Evolutionary conservation across 116 monocot genomes (phyloP).

Genomic region (Phalaenopsis hybrid): DNA sequence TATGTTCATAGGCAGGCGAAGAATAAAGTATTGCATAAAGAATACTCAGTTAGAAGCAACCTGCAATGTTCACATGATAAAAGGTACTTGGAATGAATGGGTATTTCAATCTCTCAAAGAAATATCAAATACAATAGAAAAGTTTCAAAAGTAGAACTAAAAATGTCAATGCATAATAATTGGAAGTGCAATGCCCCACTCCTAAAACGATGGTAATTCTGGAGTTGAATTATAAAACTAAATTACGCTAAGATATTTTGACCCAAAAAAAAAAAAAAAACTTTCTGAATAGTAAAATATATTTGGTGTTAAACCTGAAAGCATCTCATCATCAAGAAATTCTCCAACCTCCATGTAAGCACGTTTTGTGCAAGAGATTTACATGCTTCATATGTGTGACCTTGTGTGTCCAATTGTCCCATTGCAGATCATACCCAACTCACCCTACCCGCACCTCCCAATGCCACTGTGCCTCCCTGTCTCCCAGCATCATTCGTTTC

Average conservation of each 20-base stretch:
- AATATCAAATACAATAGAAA: neutral
- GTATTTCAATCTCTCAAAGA: neutral
- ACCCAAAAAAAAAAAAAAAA: neutral
- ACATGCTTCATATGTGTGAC: too few relatives aligned
- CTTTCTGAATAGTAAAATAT: neutral
- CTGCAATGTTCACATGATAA: neutral
- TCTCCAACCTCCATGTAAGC: too few relatives aligned
- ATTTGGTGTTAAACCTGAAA: too few relatives aligned
- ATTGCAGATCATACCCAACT: too few relatives aligned
- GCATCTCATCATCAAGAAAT: too few relatives aligned
- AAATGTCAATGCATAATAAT: neutral
- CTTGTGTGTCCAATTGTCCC: too few relatives aligned
- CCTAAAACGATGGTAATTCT: neutral
- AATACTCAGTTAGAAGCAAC: neutral
- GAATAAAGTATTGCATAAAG: neutral
- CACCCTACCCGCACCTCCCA: too few relatives aligned
- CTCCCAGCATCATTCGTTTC: too few relatives aligned
- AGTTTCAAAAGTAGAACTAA: neutral
- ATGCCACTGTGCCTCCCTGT: too few relatives aligned
- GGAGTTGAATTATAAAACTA: too few relatives aligned
- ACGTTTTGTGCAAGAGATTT: too few relatives aligned
- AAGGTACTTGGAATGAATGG: neutral
- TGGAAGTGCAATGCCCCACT: neutral
- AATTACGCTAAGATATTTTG: neutral
- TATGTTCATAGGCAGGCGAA: neutral